phyloP scores from a whole-genome alignment of 1,284 basidiomycete species.

The Tilletia walkeri region DNA sequence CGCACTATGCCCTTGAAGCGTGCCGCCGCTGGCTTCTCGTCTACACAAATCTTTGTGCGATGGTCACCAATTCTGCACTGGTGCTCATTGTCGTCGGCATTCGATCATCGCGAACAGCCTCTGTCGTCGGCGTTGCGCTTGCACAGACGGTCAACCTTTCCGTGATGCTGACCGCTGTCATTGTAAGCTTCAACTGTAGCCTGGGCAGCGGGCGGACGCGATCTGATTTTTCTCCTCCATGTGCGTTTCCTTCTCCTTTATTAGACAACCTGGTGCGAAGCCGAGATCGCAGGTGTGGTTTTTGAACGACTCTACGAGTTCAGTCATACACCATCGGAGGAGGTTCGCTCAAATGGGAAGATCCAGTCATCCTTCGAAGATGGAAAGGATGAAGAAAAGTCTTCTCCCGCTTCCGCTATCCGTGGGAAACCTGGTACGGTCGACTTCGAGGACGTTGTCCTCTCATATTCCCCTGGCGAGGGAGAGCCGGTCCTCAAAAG shows the following conservation, averaged over 20 bases:
- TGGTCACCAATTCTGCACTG: slow-evolving; percentile 33
- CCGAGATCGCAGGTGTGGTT: slow-evolving; percentile 56
- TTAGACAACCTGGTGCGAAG: slow-evolving; percentile 47
- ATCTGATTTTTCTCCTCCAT: slow-evolving; percentile 3
- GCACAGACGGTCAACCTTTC: slow-evolving; percentile 42
- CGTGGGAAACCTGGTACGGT: neutral
- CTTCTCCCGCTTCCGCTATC: neutral
- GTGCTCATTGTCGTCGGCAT: slow-evolving; percentile 37
- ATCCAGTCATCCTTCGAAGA: too few relatives aligned
- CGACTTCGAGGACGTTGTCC: slow-evolving; percentile 26
- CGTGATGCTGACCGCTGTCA: slow-evolving; percentile 26
- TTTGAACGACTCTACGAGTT: slow-evolving; percentile 55
- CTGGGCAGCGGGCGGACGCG: too few relatives aligned
- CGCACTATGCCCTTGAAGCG: slow-evolving; percentile 35
- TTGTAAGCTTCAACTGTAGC: neutral
- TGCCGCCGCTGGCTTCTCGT: slow-evolving; percentile 45
- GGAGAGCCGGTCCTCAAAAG: slow-evolving; percentile 34
- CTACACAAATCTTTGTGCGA: slow-evolving; percentile 32
- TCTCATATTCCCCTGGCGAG: slow-evolving; percentile 34
- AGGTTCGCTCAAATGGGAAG: neutral
- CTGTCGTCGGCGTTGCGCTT: slow-evolving; percentile 53
- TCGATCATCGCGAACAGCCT: slow-evolving; percentile 32
- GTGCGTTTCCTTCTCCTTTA: neutral
- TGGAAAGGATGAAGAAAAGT: neutral
- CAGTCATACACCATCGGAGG: slow-evolving; percentile 36